Evolutionary conservation across 2,329 filamentous ascomycete genomes (phyloP).

Genomic region (Alternaria brassicae): DNA sequence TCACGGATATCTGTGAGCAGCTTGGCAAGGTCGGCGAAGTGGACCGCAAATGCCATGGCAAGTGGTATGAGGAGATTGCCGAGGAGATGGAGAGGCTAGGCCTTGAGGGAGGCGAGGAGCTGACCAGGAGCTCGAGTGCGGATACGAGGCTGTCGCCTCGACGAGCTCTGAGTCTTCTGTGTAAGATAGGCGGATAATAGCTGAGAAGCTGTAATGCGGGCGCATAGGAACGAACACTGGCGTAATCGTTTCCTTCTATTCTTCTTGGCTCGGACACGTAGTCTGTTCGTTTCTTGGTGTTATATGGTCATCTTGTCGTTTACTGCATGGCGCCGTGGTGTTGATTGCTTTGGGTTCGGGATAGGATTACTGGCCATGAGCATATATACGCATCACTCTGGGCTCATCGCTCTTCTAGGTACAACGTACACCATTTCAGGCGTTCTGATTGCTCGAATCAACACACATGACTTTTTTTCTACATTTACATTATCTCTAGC

Average conservation of each 20-base stretch:
- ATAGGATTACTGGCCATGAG: neutral
- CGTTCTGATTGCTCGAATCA: neutral
- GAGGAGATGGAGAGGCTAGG: constrained; percentile 57
- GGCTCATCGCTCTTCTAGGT: neutral
- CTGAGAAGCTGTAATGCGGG: neutral
- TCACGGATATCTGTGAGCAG: constrained; percentile 73
- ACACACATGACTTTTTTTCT: neutral
- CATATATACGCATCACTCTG: neutral
- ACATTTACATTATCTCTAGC: neutral
- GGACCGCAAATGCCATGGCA: constrained; percentile 71
- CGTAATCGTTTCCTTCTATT: neutral
- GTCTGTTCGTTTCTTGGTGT: neutral
- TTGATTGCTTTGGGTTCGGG: neutral
- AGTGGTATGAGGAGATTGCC: constrained; percentile 74
- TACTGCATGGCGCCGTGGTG: constrained; percentile 13
- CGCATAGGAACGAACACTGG: neutral
- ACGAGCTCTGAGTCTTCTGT: neutral
- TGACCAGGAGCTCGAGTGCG: constrained; percentile 33
- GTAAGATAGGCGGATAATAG: neutral
- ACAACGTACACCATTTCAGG: neutral
- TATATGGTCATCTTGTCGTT: constrained; percentile 3
- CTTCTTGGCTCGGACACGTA: neutral
- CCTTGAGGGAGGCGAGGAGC: constrained; percentile 40
- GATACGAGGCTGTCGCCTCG: constrained; percentile 26
- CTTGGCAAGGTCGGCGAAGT: constrained; percentile 70